Conservation (phyloP, 2,329 filamentous ascomycete genomes). For the Epichloe gansuensis region DNA sequence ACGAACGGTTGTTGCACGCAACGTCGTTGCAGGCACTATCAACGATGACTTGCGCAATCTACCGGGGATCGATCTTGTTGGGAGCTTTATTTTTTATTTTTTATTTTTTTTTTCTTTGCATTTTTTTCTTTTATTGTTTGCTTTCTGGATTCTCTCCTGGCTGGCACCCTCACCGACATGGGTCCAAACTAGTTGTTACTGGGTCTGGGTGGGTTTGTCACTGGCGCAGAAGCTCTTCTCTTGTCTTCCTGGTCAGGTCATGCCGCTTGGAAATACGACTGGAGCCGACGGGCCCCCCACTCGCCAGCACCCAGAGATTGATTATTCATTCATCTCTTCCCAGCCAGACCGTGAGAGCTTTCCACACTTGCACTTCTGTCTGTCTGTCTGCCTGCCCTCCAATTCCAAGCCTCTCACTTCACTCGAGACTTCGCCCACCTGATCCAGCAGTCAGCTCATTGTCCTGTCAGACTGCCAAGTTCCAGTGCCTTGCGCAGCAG, state of each 20-base stretch:
- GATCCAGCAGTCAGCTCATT: neutral
- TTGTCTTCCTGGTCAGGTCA: neutral
- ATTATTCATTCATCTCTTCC: neutral
- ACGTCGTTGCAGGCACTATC: neutral
- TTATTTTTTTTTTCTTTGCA: neutral
- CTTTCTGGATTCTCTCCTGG: neutral
- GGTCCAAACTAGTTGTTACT: neutral
- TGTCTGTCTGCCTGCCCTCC: neutral
- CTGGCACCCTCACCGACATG: neutral
- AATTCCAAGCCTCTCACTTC: neutral
- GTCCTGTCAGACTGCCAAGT: neutral
- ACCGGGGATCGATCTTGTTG: neutral
- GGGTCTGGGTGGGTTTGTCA: neutral
- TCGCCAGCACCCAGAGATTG: too few species aligned
- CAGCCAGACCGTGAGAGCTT: slow-evolving; percentile 1
- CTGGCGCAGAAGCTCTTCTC: neutral
- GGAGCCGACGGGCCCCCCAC: neutral
- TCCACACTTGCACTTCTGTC: neutral
- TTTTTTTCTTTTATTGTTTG: too few species aligned
- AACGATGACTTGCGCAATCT: too few species aligned
- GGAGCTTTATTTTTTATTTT: neutral
- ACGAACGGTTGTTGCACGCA: neutral
- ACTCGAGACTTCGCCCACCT: neutral
- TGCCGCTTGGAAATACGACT: neutral
- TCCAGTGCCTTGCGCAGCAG: neutral